Percentiles rank a stretch among this genome's conserved stretches.
Evolutionary conservation across 1,139 yeast species (phyloP).

Genomic region (Taphrina wiesneri): DNA sequence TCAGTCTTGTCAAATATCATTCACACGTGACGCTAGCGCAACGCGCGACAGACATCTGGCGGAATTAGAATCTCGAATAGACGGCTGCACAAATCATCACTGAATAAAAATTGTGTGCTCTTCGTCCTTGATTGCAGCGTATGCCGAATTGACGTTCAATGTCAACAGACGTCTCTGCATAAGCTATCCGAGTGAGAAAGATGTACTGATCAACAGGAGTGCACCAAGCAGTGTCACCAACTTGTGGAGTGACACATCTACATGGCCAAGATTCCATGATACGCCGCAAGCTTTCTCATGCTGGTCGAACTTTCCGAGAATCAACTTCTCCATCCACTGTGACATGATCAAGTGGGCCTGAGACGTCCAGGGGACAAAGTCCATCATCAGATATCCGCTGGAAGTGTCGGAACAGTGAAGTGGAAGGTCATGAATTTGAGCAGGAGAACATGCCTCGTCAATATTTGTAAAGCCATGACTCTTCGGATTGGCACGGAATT

Average conservation of each 20-base stretch:
- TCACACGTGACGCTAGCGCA: too few species aligned
- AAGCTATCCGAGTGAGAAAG: neutral
- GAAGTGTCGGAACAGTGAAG: neutral
- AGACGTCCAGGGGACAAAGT: conserved; percentile 4
- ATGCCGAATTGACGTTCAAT: neutral
- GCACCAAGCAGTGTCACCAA: neutral
- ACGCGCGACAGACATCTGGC: too few species aligned
- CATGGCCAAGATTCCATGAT: neutral
- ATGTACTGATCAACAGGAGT: neutral
- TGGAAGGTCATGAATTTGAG: too few species aligned
- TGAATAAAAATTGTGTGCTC: neutral
- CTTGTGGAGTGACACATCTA: neutral
- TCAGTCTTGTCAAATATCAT: too few species aligned
- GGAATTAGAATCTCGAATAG: too few species aligned
- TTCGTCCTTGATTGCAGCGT: neutral
- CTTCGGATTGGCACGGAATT: neutral
- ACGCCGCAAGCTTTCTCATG: neutral
- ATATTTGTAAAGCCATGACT: neutral
- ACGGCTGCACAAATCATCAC: too few species aligned
- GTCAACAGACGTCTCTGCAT: neutral
- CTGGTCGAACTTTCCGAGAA: neutral
- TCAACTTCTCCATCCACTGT: neutral
- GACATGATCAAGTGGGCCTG: neutral
- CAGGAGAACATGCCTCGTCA: neutral
- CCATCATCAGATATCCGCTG: conserved; percentile 14